Evolutionary conservation across 2,329 filamentous ascomycete genomes (phyloP), one percentile per base, ranked within the genome.

Genomic region (Bipolaris sorokiniana): DNA sequence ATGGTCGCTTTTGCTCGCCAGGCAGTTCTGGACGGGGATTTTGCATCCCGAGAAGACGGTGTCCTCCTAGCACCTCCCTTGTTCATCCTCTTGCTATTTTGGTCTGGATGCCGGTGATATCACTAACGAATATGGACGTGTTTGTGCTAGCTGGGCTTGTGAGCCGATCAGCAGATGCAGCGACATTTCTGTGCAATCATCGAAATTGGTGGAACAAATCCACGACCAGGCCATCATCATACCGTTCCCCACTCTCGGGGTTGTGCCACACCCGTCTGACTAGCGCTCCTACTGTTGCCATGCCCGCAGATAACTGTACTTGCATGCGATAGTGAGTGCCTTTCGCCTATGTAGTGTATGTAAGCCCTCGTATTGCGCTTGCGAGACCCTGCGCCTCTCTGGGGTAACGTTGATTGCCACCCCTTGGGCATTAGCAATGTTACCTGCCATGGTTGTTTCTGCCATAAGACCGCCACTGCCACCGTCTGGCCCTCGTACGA

Each of bases 241-340:
- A 16, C 11, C 7, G 18, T 46, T 40, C 53, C 53, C 48, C 53
- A 48, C 53, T 56, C 26, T 26, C 16, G 33, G 44, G 45, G n/a
- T 54, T 23, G 49, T 51, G 51, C 37, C 44, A 54, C 51, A 36
- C 37, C 44, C 51, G 51, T 40, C 40, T 16, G 20, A 18, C 38
- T 54, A 36, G 45, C 33, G 34, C 45, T 44, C 51, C 41, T 31
- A 51, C 41, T 42, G 31, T 51, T 16, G 53, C 53, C 53, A 38
- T 48, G 33, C 44, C 53, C 34, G 18, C 28, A 56, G 34, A 51
- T 56, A 51, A 26, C 36, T 23, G 38, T 22, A 34, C 15, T 34
- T 34, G 31, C 33, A 28, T 28, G 9, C 9, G 7, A 28, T 28
- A 28, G 7, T 28, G 9, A 28, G 26, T 28, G 26, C 26, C 26